These are phyloP conservation scores for Cytospora paraplurivora DNA, from an alignment of 2,329 filamentous ascomycete species.

Conservation along the genomic window DNA sequence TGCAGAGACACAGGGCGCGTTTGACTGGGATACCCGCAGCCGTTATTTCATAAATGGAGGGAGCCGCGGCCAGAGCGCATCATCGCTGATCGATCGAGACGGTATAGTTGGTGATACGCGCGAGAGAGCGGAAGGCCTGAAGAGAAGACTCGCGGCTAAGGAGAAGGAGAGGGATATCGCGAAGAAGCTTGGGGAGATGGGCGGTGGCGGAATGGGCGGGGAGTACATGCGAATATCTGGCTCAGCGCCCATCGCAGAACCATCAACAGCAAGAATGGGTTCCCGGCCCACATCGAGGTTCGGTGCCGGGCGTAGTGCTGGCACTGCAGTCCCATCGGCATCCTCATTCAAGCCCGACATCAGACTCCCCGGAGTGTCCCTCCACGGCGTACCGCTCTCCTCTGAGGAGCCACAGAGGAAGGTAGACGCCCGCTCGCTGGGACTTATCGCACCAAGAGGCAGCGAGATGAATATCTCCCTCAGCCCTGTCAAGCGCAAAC, in stretches of 20 bases:
- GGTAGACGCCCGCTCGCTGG: slow-evolving; percentile 49
- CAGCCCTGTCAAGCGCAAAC: slow-evolving; percentile 64
- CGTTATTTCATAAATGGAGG: slow-evolving; percentile 55
- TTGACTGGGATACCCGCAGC: slow-evolving; percentile 61
- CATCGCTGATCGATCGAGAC: slow-evolving; percentile 67
- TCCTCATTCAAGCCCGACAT: slow-evolving; percentile 27
- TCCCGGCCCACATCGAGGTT: slow-evolving; percentile 27
- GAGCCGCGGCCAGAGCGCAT: slow-evolving; percentile 50
- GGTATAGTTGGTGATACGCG: slow-evolving; percentile 50
- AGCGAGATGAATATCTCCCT: slow-evolving; percentile 53
- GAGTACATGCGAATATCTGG: slow-evolving; percentile 64
- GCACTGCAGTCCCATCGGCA: slow-evolving; percentile 23
- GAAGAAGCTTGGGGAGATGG: slow-evolving; percentile 64
- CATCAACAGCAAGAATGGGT: slow-evolving; percentile 15
- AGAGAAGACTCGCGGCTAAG: slow-evolving; percentile 63
- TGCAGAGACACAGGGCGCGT: slow-evolving; percentile 41
- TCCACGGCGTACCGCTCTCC: background rate
- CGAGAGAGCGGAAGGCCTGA: slow-evolving; percentile 66
- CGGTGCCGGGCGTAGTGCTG: slow-evolving; percentile 10
- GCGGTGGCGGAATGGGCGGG: slow-evolving; percentile 62
- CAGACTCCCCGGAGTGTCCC: slow-evolving; percentile 23
- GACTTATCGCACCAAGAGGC: slow-evolving; percentile 44
- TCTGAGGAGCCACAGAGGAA: slow-evolving; percentile 35
- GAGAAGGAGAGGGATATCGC: slow-evolving; percentile 75
- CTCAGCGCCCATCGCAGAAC: slow-evolving; percentile 4